phyloP scores from a whole-genome alignment of 2,329 filamentous ascomycete genomes.

The Colletotrichum lini region DNA sequence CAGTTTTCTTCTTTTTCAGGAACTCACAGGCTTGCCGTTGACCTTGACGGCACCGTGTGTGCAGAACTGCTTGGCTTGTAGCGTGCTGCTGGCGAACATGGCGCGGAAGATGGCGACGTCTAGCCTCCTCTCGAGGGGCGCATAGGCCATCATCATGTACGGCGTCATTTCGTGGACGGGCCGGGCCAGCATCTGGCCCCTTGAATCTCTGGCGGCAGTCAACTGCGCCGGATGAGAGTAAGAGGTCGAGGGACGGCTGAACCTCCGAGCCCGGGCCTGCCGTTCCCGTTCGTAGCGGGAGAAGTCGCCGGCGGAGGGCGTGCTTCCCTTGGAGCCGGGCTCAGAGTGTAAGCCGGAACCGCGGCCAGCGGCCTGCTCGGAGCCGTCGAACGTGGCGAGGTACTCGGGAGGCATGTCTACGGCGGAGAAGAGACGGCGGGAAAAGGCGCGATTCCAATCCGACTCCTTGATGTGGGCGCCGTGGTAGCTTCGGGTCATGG shows the following conservation, averaged over 20 bases:
- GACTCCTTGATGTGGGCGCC: conserved; percentile 94
- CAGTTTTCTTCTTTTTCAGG: too few species aligned
- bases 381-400: conserved; percentile 85
- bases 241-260: not conserved
- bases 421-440: conserved; percentile 82
- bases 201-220: not conserved
- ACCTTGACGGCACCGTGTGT: conserved; percentile 94
- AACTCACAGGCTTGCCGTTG: conserved; percentile 90
- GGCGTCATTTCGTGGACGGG: conserved; percentile 73
- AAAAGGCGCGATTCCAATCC: conserved; percentile 96
- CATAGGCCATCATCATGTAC: conserved; percentile 97
- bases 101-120: conserved; percentile 96
- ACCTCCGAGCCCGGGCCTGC: not conserved
- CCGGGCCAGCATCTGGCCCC: conserved; percentile 48
- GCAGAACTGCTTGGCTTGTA: conserved; percentile 95
- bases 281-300: conserved; percentile 42
- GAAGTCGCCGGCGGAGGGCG: conserved; percentile 45
- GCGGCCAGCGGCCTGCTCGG: conserved; percentile 85
- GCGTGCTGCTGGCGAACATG: conserved; percentile 91
- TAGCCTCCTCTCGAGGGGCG: conserved; percentile 88
- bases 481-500: conserved; percentile 87
- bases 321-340: conserved; percentile 39
- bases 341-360: conserved; percentile 76
- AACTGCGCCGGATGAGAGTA: not conserved
- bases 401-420: conserved; percentile 87